Conservation (phyloP, 352 stramenopile species). For the Pilasporangium apinafurcum region DNA sequence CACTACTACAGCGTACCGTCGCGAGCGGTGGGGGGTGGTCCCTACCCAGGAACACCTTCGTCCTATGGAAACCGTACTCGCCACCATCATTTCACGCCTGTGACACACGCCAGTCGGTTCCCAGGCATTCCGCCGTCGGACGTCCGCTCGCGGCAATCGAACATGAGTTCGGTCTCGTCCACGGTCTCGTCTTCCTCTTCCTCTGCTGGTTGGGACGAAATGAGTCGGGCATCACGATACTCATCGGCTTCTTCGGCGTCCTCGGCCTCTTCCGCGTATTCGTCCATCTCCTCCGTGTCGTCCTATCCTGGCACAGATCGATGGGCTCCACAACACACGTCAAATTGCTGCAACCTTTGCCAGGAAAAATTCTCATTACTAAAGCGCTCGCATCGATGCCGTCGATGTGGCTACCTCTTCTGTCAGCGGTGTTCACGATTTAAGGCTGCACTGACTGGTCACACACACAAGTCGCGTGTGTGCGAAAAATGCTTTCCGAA, state of each 20-base stretch:
- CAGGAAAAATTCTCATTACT: slow-evolving; percentile 78
- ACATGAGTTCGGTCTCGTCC: slow-evolving; percentile 24
- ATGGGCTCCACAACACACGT: slow-evolving; percentile 66
- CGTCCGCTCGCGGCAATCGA: slow-evolving; percentile 37
- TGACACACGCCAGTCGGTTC: neutral
- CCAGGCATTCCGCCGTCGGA: slow-evolving; percentile 6
- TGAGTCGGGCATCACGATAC: slow-evolving; percentile 50
- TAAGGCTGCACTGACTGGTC: slow-evolving; percentile 64
- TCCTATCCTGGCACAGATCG: slow-evolving; percentile 33
- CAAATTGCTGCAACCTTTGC: slow-evolving; percentile 71
- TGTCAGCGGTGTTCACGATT: slow-evolving; percentile 81
- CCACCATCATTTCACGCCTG: too few species aligned
- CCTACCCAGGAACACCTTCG: too few species aligned
- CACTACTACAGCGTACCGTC: too few species aligned
- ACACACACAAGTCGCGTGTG: slow-evolving; percentile 82
- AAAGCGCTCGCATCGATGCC: slow-evolving; percentile 73
- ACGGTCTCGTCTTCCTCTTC: slow-evolving; percentile 3
- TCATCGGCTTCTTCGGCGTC: slow-evolving; percentile 41
- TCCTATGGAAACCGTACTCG: too few species aligned
- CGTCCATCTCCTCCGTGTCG: slow-evolving; percentile 14
- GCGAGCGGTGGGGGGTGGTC: too few species aligned
- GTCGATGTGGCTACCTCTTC: slow-evolving; percentile 73
- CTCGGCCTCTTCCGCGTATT: slow-evolving; percentile 21
- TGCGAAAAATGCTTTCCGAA: slow-evolving; percentile 85
- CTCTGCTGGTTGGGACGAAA: slow-evolving; percentile 29